phyloP scores from a whole-genome alignment of 2,329 filamentous ascomycete species.

The Uncinocarpus reesii region DNA sequence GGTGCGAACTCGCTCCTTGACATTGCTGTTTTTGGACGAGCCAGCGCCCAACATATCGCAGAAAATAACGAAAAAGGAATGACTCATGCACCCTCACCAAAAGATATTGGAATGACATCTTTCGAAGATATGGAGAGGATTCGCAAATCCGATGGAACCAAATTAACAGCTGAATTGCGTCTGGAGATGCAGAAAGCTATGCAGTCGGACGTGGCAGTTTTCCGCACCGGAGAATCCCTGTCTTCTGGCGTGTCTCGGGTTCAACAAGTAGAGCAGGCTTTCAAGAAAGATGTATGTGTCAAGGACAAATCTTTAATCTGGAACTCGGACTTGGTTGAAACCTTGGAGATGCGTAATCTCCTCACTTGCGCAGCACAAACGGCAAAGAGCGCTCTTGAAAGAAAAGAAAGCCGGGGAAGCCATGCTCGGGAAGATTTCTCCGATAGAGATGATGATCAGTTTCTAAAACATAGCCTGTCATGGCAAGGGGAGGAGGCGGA shows the following conservation, averaged over 20 bases:
- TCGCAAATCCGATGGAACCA: constrained; percentile 64
- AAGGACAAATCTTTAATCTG: constrained; percentile 96
- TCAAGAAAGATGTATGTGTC: constrained; percentile 62
- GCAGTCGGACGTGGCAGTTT: constrained; percentile 87
- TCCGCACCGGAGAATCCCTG: constrained; percentile 76
- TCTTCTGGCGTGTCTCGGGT: constrained; percentile 78
- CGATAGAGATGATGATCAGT: constrained; percentile 60
- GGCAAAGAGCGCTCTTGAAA: constrained; percentile 65
- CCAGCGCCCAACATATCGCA: constrained; percentile 79
- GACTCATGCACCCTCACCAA: constrained; percentile 52
- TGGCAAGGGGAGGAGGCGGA: constrained; percentile 37
- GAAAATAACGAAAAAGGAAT: constrained; percentile 74
- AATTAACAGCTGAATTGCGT: constrained; percentile 71
- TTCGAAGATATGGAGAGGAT: constrained; percentile 71
- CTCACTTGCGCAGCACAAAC: constrained; percentile 80
- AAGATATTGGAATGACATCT: constrained; percentile 68
- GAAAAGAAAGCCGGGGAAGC: constrained; percentile 78
- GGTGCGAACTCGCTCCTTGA: constrained; percentile 87
- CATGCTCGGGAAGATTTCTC: constrained; percentile 82
- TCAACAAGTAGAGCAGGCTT: constrained; percentile 63
- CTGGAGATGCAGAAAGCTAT: constrained; percentile 86
- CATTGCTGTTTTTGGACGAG: constrained; percentile 81
- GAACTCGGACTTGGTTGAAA: constrained; percentile 90
- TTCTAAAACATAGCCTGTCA: constrained; percentile 40
- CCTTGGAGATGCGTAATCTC: constrained; percentile 75